Conservation (phyloP, 2,329 filamentous ascomycete species). For the Mycocentrospora acerina region DNA sequence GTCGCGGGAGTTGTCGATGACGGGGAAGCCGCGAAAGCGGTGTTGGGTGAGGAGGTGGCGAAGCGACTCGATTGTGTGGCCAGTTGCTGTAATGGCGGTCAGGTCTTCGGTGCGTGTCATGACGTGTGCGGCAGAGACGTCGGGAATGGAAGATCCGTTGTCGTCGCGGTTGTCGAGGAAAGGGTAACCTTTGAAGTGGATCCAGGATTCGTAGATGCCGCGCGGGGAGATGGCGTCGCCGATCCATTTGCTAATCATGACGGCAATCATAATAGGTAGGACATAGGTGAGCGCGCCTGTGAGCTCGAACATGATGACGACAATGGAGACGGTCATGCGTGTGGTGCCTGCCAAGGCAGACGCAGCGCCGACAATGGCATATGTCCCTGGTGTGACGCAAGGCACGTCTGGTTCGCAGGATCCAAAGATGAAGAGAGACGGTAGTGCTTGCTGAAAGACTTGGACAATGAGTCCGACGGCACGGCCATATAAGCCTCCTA, state of each 20-base stretch:
- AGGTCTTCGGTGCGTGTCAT: slow-evolving; percentile 94
- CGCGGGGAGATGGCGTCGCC: slow-evolving; percentile 90
- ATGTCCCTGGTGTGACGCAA: slow-evolving; percentile 92
- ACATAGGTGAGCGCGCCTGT: slow-evolving; percentile 96
- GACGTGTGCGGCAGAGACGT: slow-evolving; percentile 80
- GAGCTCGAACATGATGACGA: slow-evolving; percentile 99
- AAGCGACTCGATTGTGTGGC: slow-evolving; percentile 81
- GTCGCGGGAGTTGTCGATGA: slow-evolving; percentile 75
- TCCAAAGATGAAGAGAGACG: slow-evolving; percentile 73
- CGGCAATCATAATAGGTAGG: slow-evolving; percentile 96
- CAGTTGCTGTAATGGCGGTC: slow-evolving; percentile 80
- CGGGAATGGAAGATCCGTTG: slow-evolving; percentile 63
- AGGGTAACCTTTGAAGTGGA: slow-evolving; percentile 91
- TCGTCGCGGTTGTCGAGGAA: slow-evolving; percentile 90
- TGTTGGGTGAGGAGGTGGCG: slow-evolving; percentile 70
- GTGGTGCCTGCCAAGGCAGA: slow-evolving; percentile 93
- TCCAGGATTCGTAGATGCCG: slow-evolving; percentile 98
- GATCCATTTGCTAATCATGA: slow-evolving; percentile 98
- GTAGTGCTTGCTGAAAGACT: slow-evolving; percentile 79
- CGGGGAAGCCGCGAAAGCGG: slow-evolving; percentile 86
- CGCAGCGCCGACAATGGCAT: slow-evolving; percentile 93
- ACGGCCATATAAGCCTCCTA: slow-evolving; percentile 86
- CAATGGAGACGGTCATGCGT: slow-evolving; percentile 95
- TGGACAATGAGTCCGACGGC: slow-evolving; percentile 87
- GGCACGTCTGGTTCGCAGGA: slow-evolving; percentile 82